These are phyloP conservation scores for Cordyceps tenuipes DNA, from an alignment of 2,329 filamentous ascomycete species.

Conservation along the genomic window DNA sequence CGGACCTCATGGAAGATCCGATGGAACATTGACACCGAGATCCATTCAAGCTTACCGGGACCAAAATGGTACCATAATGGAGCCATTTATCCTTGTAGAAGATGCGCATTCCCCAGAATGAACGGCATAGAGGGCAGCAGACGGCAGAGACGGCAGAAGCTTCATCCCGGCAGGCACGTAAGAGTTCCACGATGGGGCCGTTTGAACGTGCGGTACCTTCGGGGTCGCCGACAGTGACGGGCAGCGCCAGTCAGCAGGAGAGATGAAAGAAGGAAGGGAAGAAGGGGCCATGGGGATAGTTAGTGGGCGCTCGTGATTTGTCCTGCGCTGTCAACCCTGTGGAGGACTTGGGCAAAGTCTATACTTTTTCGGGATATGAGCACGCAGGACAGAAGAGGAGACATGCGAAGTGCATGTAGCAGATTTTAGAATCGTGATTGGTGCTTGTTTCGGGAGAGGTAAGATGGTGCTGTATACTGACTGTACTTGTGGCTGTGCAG, in stretches of 20 bases:
- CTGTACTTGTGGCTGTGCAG: background rate
- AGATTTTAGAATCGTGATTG: background rate
- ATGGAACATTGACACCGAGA: background rate
- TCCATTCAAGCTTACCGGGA: background rate
- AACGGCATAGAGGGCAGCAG: background rate
- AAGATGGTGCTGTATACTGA: background rate
- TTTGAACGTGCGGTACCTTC: background rate
- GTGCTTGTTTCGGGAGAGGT: background rate
- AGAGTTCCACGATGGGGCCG: background rate
- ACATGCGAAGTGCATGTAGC: background rate
- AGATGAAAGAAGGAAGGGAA: background rate
- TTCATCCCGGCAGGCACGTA: too few relatives aligned
- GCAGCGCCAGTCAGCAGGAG: background rate
- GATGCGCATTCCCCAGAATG: background rate
- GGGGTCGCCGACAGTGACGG: background rate
- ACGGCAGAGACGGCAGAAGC: background rate
- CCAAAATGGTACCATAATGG: background rate
- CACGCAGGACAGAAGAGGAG: background rate
- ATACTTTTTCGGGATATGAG: background rate
- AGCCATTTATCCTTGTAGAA: background rate
- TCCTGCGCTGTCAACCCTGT: background rate
- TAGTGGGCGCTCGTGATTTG: background rate
- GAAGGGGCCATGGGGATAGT: background rate
- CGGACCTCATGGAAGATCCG: background rate
- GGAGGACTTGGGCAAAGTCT: too few relatives aligned